phyloP scores from a whole-genome alignment of 176 grass and related monocot genomes.

The Puya raimondii region DNA sequence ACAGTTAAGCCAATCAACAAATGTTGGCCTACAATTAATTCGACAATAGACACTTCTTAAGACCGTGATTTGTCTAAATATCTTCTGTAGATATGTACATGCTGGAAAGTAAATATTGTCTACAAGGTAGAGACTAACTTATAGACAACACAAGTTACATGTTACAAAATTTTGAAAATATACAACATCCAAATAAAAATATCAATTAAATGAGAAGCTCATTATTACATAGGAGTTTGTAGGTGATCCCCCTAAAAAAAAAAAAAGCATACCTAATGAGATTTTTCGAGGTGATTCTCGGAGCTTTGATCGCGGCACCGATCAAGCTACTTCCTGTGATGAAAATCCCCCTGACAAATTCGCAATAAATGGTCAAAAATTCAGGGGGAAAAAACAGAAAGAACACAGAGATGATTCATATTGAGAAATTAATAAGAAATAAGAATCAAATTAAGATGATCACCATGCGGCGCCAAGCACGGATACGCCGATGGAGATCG shows the following conservation, averaged over 20 bases:
- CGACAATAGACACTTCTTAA: too few species aligned
- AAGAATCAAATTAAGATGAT: not conserved
- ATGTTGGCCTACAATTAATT: too few species aligned
- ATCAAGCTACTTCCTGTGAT: slow-evolving; percentile 98
- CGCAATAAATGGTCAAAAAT: slow-evolving; percentile 1
- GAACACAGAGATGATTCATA: too few species aligned
- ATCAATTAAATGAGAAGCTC: too few species aligned
- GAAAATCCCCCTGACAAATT: slow-evolving; percentile 72
- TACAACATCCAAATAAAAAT: not conserved
- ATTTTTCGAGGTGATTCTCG: slow-evolving; percentile 98
- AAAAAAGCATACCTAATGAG: slow-evolving; percentile 65
- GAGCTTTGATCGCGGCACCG: slow-evolving; percentile 88
- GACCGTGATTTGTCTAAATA: not conserved
- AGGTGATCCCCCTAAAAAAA: too few species aligned
- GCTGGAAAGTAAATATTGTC: not conserved
- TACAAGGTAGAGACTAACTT: not conserved
- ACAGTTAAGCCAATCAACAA: too few species aligned
- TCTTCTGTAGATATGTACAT: not conserved
- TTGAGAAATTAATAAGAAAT: slow-evolving; percentile 1
- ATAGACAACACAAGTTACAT: not conserved
- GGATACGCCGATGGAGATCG: slow-evolving; percentile 95
- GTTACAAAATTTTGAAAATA: not conserved
- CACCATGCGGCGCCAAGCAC: slow-evolving; percentile 96
- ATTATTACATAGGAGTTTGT: too few species aligned
- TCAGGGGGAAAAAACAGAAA: not conserved